Evolutionary conservation across 2,329 filamentous ascomycete species (phyloP), one percentile per base, ranked within the genome.

Genomic region (Colletotrichum truncatum): DNA sequence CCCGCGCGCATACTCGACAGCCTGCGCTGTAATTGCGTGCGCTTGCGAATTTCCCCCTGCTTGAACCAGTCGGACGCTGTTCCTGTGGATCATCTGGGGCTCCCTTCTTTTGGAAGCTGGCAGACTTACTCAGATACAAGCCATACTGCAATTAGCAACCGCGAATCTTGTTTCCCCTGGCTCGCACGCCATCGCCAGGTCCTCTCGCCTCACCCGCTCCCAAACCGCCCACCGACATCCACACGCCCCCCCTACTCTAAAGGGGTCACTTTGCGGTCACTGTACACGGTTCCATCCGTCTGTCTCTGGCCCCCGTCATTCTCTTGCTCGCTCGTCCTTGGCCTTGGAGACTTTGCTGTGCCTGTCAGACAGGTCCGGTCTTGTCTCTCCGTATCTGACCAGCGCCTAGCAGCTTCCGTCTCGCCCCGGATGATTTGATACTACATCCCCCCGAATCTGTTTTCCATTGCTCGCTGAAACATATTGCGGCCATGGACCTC

Each of bases 151-250:
- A 56, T 16, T 36, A 62, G 49, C 34, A 18, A 32, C 39, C 43
- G 51, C 62, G 49, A 65, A 55, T 49, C 57, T 39, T 52, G 30
- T 34, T 51, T 66, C 57, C 58, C 63, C 63, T 63, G 63, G 43
- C 63, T 66, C 58, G 64, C 64, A 66, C 64, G 64, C 60, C 64
- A 66, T 66, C 64, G 59, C 59, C 64, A 65, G 64, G 59, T 21
- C 59, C 48, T 64, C 64, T 66, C 48, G 39, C 60, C 64, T 66
- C 64, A 66, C 64, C 60, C 39, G 39, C 59, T 53, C 46, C 49
- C 49, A 62, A 51, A 56, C 56, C 63, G 38, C 34, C 43, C 21
- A 25, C 23, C 57, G 36, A n/a, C 43, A 38, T 26, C 58, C 55
- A 18, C n/a, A n/a, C n/a, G n/a, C n/a, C n/a, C n/a, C n/a, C n/a